These are phyloP conservation scores for Pyricularia grisea DNA, from an alignment of 2,329 filamentous ascomycete genomes.

Conservation along the genomic window DNA sequence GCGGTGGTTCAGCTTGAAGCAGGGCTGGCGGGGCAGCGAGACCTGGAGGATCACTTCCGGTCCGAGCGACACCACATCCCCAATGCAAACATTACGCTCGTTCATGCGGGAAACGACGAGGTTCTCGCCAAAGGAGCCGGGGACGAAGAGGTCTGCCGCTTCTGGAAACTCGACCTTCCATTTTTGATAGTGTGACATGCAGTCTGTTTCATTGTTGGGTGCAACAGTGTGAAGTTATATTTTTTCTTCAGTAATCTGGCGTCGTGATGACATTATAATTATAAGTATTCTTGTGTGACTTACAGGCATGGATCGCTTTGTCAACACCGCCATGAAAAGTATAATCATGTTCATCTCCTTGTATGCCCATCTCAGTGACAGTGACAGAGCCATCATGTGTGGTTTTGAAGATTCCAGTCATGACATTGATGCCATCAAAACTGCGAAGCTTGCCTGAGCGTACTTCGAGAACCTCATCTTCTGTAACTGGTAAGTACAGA, in stretches of 20 bases:
- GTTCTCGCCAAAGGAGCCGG: conserved; percentile 57
- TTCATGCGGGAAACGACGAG: conserved; percentile 48
- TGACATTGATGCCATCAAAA: conserved; percentile 38
- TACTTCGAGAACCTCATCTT: conserved; percentile 44
- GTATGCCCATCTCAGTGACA: conserved; percentile 39
- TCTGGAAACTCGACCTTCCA: conserved; percentile 46
- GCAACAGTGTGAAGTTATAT: background rate
- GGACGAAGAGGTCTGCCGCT: conserved; percentile 38
- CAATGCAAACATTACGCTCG: conserved; percentile 56
- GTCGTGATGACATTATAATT: background rate
- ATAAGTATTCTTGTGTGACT: conserved; percentile 14
- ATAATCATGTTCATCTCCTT: conserved; percentile 51
- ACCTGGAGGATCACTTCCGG: conserved; percentile 45
- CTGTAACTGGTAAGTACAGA: conserved; percentile 20
- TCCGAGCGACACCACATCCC: conserved; percentile 47
- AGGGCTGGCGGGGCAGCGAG: conserved; percentile 52
- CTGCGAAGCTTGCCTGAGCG: conserved; percentile 47
- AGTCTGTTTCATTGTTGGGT: conserved; percentile 32
- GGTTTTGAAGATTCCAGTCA: conserved; percentile 48
- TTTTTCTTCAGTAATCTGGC: background rate
- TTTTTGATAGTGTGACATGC: conserved; percentile 44
- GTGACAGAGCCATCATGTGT: conserved; percentile 31
- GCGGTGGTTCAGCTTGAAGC: conserved; percentile 61
- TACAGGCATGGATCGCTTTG: conserved; percentile 52
- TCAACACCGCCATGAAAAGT: conserved; percentile 53